Conservation (phyloP, 768 basidiomycete species). For the Cystoderma amianthinum region DNA sequence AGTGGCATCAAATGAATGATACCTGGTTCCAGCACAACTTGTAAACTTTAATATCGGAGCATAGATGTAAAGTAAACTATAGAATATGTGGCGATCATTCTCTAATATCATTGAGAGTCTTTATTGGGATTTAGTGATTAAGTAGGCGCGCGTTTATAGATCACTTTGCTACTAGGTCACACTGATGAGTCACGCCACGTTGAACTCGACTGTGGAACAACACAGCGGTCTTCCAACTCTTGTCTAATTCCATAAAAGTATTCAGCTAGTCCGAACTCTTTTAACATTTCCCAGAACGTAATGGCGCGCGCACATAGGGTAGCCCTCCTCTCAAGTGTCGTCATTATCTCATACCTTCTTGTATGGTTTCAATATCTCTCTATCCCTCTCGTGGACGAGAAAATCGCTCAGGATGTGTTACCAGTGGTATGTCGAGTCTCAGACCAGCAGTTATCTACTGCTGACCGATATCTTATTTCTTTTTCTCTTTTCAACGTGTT, state of each 20-base stretch:
- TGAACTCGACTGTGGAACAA: background rate
- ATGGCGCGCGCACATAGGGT: constrained; percentile 65
- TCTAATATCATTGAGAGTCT: too few species aligned
- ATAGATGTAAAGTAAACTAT: too few species aligned
- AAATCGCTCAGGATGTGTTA: constrained; percentile 40
- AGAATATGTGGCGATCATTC: too few species aligned
- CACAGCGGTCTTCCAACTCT: background rate
- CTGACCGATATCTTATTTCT: too few species aligned
- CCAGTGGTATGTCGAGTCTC: constrained; percentile 44
- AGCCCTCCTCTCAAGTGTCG: constrained; percentile 32
- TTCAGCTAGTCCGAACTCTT: constrained; percentile 5
- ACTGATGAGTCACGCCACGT: background rate
- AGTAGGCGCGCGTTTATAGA: too few species aligned
- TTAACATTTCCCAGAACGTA: background rate
- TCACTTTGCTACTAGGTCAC: too few species aligned
- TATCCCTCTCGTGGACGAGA: constrained; percentile 44
- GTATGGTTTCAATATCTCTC: constrained; percentile 47
- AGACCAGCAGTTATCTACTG: too few species aligned
- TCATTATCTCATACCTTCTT: constrained; percentile 46
- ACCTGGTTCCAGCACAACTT: too few species aligned
- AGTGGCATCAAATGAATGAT: too few species aligned
- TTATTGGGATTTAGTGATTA: background rate
- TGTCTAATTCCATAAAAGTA: constrained; percentile 1
- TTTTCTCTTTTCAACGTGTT: too few species aligned
- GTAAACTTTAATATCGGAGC: too few species aligned